Evolutionary conservation across 257 asterid species (phyloP).

Genomic region (Fraxinus americana): DNA sequence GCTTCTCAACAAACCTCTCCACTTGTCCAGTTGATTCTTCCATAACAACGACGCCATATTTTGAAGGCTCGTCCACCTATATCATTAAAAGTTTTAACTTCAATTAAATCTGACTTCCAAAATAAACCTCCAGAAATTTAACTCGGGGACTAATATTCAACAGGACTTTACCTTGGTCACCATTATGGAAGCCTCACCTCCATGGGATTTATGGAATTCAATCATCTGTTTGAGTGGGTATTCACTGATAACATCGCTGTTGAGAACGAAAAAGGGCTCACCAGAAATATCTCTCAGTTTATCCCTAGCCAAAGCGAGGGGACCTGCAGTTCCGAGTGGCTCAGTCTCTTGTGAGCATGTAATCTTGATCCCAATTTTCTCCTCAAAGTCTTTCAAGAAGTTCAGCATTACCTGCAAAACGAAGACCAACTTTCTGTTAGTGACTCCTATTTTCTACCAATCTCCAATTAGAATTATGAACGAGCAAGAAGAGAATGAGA

Average conservation of each 20-base stretch:
- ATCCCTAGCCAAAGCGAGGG: constrained; percentile 97
- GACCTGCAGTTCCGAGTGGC: constrained; percentile 99
- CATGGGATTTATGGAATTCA: constrained; percentile 90
- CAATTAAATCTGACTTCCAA: not conserved
- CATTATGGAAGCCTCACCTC: constrained; percentile 97
- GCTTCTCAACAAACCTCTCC: constrained; percentile 90
- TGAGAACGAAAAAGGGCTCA: constrained; percentile 92
- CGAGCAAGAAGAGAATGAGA: not conserved
- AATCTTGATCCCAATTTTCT: constrained; percentile 86
- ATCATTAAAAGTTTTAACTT: constrained; percentile 11
- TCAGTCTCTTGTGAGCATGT: constrained; percentile 97
- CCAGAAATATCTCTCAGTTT: constrained; percentile 79
- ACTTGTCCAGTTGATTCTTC: constrained; percentile 79
- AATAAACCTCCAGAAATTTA: constrained; percentile 1
- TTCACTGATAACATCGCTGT: constrained; percentile 94
- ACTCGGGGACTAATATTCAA: not conserved
- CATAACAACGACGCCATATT: constrained; percentile 85
- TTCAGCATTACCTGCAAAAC: constrained; percentile 81
- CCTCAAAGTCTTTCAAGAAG: constrained; percentile 90
- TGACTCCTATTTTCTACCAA: not conserved
- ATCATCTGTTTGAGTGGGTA: constrained; percentile 91
- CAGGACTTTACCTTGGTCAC: constrained; percentile 66
- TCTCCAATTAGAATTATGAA: not conserved
- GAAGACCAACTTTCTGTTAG: constrained; percentile 13
- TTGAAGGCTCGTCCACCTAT: constrained; percentile 94